A percentile compares a stretch with the other conserved stretches of the same genome.
phyloP scores from a whole-genome alignment of 1,284 basidiomycete species.

The Chiua sp. region DNA sequence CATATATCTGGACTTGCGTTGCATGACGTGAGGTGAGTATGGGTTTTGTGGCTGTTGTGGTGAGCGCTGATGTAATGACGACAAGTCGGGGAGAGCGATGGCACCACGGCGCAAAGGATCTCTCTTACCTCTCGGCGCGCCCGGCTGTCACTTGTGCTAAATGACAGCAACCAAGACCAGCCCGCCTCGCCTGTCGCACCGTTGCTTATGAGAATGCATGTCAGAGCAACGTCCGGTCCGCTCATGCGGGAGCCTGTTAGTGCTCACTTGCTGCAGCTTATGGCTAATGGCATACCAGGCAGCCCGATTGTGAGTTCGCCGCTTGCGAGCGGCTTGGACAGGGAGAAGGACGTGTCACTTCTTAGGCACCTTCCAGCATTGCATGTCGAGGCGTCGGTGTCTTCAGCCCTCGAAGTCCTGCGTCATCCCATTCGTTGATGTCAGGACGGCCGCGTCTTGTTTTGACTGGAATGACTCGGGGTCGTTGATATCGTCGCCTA shows the following conservation, averaged over 20 bases:
- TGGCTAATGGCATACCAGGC: constrained; percentile 1
- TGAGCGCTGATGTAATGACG: neutral
- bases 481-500: constrained; percentile 28
- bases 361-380: neutral
- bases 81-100: constrained; percentile 33
- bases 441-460: constrained; percentile 19
- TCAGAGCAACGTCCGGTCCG: constrained; percentile 15
- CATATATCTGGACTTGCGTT: neutral
- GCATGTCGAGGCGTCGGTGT: constrained; percentile 17
- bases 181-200: constrained; percentile 9
- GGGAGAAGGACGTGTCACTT: constrained; percentile 26
- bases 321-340: constrained; percentile 15
- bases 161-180: constrained; percentile 8
- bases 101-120: constrained; percentile 10
- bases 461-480: constrained; percentile 35
- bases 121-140: constrained; percentile 28
- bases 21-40: constrained; percentile 26
- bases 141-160: constrained; percentile 26
- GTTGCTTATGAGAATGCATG: constrained; percentile 14
- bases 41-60: neutral
- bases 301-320: constrained; percentile 22
- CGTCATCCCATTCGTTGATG: constrained; percentile 25
- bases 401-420: constrained; percentile 12
- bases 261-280: constrained; percentile 4
- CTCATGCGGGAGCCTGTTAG: constrained; percentile 18